Conservation (phyloP, 2,329 filamentous ascomycete genomes). For the Aureobasidium zeae region DNA sequence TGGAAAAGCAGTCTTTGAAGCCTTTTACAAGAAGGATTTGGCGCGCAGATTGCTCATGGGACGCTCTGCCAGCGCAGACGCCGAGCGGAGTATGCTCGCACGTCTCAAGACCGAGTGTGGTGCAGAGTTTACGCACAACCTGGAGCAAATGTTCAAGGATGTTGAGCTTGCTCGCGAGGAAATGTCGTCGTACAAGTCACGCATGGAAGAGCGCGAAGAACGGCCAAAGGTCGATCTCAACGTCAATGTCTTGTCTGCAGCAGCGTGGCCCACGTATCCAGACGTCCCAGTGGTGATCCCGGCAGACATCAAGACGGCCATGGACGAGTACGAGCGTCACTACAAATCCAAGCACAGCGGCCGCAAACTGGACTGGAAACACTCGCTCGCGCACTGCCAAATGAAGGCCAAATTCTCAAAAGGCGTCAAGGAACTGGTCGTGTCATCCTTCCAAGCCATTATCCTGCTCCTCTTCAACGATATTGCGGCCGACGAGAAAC, state of each 20-base stretch:
- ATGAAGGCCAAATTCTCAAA: constrained; percentile 71
- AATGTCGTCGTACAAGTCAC: constrained; percentile 74
- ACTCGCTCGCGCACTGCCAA: constrained; percentile 82
- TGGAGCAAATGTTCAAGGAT: constrained; percentile 99
- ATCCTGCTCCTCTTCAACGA: constrained; percentile 87
- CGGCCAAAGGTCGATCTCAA: constrained; percentile 60
- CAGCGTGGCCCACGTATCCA: constrained; percentile 87
- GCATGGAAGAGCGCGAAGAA: constrained; percentile 47
- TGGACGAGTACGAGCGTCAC: constrained; percentile 71
- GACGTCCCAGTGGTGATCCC: constrained; percentile 70
- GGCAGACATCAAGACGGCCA: constrained; percentile 61
- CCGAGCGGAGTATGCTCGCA: constrained; percentile 88
- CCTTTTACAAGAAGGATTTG: constrained; percentile 97
- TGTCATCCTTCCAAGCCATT: constrained; percentile 86
- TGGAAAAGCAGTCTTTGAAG: constrained; percentile 95
- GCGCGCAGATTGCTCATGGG: constrained; percentile 84
- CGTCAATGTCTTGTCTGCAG: constrained; percentile 82
- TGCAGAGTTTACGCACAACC: constrained; percentile 86
- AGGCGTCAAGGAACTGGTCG: constrained; percentile 76
- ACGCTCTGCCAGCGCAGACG: constrained; percentile 85
- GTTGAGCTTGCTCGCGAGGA: constrained; percentile 89
- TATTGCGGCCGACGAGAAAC: constrained; percentile 49
- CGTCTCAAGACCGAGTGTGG: constrained; percentile 91
- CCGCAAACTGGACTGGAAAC: constrained; percentile 81
- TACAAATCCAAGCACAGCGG: constrained; percentile 88